A percentile compares a stretch with the other conserved stretches of the same genome.
Evolutionary conservation across 2,329 filamentous ascomycete genomes (phyloP).

Genomic region (Chaetomium globosum): DNA sequence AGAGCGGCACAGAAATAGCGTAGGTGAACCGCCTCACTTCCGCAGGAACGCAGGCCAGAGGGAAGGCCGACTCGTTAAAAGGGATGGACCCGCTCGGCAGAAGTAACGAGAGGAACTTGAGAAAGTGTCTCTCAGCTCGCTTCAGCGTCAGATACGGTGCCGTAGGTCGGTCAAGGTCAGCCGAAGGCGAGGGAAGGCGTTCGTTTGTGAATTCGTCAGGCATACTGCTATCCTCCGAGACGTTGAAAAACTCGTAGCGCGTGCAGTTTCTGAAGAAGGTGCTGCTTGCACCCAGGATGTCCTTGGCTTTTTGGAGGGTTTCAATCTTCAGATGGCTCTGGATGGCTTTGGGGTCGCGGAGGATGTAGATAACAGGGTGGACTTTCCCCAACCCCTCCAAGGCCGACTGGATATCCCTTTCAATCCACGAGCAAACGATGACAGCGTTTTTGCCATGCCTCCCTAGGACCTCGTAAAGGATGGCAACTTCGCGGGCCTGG

Average conservation of each 20-base stretch:
- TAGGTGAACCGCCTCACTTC: slow-evolving; percentile 68
- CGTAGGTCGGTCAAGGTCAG: slow-evolving; percentile 45
- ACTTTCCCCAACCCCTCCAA: slow-evolving; percentile 64
- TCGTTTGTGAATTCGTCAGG: slow-evolving; percentile 30
- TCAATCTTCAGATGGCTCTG: slow-evolving; percentile 63
- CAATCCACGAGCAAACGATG: slow-evolving; percentile 73
- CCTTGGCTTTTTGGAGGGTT: slow-evolving; percentile 58
- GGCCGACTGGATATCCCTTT: slow-evolving; percentile 61
- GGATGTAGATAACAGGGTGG: slow-evolving; percentile 71
- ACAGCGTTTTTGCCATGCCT: slow-evolving; percentile 64
- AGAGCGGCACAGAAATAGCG: slow-evolving; percentile 64
- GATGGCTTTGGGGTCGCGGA: slow-evolving; percentile 66
- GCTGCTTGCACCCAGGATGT: slow-evolving; percentile 60
- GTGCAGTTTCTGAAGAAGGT: slow-evolving; percentile 66
- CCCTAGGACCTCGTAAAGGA: slow-evolving; percentile 62
- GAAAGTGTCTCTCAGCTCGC: slow-evolving; percentile 67
- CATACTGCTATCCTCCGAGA: slow-evolving; percentile 58
- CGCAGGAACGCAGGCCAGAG: slow-evolving; percentile 62
- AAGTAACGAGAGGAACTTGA: slow-evolving; percentile 67
- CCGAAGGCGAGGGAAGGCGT: slow-evolving; percentile 35
- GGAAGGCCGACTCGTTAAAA: slow-evolving; percentile 65
- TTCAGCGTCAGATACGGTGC: slow-evolving; percentile 69
- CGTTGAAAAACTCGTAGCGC: slow-evolving; percentile 77
- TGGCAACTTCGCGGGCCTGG: slow-evolving; percentile 62
- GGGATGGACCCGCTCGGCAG: slow-evolving; percentile 58